These are phyloP conservation scores for Scutellaria barbata DNA, from an alignment of 257 asterid species.

Conservation along the genomic window DNA sequence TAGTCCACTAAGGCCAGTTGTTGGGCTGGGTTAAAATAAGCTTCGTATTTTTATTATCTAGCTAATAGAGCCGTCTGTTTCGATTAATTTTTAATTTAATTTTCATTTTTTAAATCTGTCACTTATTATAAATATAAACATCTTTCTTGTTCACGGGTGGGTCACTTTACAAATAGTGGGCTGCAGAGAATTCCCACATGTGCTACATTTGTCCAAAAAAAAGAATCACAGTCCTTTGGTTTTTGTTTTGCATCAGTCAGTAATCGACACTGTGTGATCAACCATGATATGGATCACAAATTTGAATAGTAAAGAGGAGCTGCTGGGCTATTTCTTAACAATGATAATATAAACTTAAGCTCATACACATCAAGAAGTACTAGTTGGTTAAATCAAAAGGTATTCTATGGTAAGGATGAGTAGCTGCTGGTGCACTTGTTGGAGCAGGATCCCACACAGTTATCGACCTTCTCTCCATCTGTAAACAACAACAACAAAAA, in stretches of 20 bases:
- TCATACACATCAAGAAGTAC: neutral
- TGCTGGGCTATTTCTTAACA: neutral
- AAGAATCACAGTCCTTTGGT: too few species aligned
- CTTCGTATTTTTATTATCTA: too few species aligned
- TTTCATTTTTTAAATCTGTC: too few species aligned
- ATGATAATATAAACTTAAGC: constrained; percentile 1
- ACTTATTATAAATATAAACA: constrained; percentile 3
- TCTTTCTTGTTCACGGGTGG: constrained; percentile 44
- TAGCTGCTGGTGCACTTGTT: constrained; percentile 67
- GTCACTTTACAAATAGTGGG: constrained; percentile 16
- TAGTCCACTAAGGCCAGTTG: too few species aligned
- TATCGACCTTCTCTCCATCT: constrained; percentile 81
- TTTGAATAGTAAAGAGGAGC: neutral
- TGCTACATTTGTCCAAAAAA: too few species aligned
- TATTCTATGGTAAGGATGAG: constrained; percentile 47
- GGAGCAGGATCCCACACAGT: constrained; percentile 91
- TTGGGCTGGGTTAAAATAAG: too few species aligned
- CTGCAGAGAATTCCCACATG: neutral
- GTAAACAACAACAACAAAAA: constrained; percentile 11
- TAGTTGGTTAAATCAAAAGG: neutral
- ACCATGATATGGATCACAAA: neutral
- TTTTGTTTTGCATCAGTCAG: neutral
- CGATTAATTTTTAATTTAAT: too few species aligned
- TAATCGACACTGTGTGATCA: neutral
- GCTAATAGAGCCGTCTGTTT: too few species aligned